These are phyloP conservation scores for Lepiota brunneoincarnata DNA, from an alignment of 768 basidiomycete genomes.

Conservation along the genomic window DNA sequence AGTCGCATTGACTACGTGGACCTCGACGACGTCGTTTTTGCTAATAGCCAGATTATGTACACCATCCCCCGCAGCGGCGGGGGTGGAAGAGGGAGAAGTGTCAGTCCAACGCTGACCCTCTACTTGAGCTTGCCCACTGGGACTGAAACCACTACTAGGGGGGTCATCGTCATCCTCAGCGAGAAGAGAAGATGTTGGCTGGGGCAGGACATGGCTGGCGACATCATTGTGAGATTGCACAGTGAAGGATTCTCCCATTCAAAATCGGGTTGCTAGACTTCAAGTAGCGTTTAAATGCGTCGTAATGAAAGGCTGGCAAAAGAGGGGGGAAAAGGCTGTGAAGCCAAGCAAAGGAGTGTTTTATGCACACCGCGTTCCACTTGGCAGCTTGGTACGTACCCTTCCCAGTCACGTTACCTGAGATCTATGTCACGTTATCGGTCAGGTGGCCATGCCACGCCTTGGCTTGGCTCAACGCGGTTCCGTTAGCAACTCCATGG, in stretches of 20 bases:
- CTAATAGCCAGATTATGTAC: constrained; percentile 11
- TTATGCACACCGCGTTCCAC: constrained; percentile 11
- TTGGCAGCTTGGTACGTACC: constrained; percentile 12
- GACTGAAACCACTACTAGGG: constrained; percentile 36
- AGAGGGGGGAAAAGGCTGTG: constrained; percentile 17
- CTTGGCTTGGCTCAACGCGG: too few relatives aligned
- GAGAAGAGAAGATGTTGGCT: constrained; percentile 29
- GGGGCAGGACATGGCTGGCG: constrained; percentile 24
- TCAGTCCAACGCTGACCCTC: neutral
- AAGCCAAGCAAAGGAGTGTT: constrained; percentile 14
- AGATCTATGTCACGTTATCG: neutral
- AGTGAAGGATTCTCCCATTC: constrained; percentile 37
- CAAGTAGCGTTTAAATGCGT: constrained; percentile 4
- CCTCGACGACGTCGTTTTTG: constrained; percentile 5
- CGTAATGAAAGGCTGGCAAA: constrained; percentile 2
- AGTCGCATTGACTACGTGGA: constrained; percentile 11
- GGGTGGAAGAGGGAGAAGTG: neutral
- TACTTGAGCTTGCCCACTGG: constrained; percentile 31
- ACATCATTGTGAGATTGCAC: constrained; percentile 23
- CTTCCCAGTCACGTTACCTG: constrained; percentile 12
- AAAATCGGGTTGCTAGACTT: constrained; percentile 22
- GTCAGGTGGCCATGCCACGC: too few relatives aligned
- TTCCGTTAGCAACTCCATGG: too few relatives aligned
- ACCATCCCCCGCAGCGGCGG: constrained; percentile 5
- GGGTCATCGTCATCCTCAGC: constrained; percentile 43